Conservation (phyloP, 1,139 yeast species). For the Wickerhamomyces sp. region DNA sequence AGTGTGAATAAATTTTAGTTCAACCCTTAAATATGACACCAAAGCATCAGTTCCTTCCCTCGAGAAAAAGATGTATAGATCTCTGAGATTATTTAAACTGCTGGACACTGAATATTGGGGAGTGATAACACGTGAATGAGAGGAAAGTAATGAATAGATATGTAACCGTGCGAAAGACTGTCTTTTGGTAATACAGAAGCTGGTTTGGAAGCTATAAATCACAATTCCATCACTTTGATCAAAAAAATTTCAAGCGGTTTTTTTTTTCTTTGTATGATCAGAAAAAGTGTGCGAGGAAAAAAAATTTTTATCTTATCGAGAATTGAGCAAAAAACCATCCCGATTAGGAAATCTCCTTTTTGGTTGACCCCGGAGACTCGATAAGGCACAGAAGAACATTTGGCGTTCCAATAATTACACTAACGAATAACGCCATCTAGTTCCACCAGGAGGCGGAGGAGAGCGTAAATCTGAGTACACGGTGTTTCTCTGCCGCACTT, state of each 20-base stretch:
- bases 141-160: too few relatives aligned
- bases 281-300: not conserved
- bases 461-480: too few relatives aligned
- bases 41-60: not conserved
- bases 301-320: constrained; percentile 19
- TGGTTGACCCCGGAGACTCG: not conserved
- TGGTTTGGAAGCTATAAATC: too few relatives aligned
- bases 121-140: too few relatives aligned
- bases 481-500: too few relatives aligned
- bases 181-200: too few relatives aligned
- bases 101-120: too few relatives aligned
- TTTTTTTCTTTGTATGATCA: not conserved
- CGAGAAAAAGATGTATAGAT: too few relatives aligned
- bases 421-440: too few relatives aligned
- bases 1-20: not conserved
- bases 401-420: not conserved
- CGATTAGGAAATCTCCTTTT: constrained; percentile 1
- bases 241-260: not conserved
- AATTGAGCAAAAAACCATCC: constrained; percentile 2
- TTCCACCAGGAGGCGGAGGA: too few relatives aligned
- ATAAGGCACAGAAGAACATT: constrained; percentile 1
- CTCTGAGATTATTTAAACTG: too few relatives aligned
- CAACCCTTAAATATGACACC: not conserved
- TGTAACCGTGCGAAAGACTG: too few relatives aligned
- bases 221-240: not conserved